Evolutionary conservation across 305 asterid genomes (phyloP).

Genomic region (Lippia alba): DNA sequence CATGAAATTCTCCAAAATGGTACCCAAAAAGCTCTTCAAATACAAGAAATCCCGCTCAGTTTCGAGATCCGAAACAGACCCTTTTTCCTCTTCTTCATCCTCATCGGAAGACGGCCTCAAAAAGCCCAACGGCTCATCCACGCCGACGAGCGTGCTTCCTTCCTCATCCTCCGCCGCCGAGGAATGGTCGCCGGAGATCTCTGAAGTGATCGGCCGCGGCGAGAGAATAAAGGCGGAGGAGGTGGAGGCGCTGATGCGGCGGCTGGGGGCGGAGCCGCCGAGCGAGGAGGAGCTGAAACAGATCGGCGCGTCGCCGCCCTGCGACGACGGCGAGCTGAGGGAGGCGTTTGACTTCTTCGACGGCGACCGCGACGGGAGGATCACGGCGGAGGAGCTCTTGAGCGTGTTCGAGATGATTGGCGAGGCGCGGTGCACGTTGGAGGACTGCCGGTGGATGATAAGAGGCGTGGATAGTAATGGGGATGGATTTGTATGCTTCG

Average conservation of each 20-base stretch:
- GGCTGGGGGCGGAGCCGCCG: slow-evolving; percentile 60
- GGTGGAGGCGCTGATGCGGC: slow-evolving; percentile 50
- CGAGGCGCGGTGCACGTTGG: slow-evolving; percentile 68
- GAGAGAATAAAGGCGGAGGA: slow-evolving; percentile 62
- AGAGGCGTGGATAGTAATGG: slow-evolving; percentile 62
- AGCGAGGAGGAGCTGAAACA: slow-evolving; percentile 66
- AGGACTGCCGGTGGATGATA: slow-evolving; percentile 83
- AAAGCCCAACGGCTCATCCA: slow-evolving; percentile 42
- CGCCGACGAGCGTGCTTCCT: slow-evolving; percentile 66
- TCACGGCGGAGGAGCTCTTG: slow-evolving; percentile 77
- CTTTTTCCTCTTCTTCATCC: slow-evolving; percentile 42
- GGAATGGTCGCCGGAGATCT: slow-evolving; percentile 36
- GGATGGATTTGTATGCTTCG: slow-evolving; percentile 78
- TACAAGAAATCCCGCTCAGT: slow-evolving; percentile 47
- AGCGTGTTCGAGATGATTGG: slow-evolving; percentile 60
- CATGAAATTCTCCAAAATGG: slow-evolving; percentile 55
- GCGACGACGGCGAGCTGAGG: slow-evolving; percentile 59
- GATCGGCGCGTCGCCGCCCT: slow-evolving; percentile 71
- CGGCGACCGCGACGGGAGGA: slow-evolving; percentile 71
- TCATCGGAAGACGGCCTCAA: slow-evolving; percentile 31
- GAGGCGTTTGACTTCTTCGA: slow-evolving; percentile 76
- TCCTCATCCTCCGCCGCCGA: slow-evolving; percentile 20
- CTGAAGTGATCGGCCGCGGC: slow-evolving; percentile 65
- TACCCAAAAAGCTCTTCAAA: slow-evolving; percentile 58
- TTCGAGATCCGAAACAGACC: slow-evolving; percentile 55